Conservation (phyloP, 305 asterid species). For the Ilex paraguariensis region DNA sequence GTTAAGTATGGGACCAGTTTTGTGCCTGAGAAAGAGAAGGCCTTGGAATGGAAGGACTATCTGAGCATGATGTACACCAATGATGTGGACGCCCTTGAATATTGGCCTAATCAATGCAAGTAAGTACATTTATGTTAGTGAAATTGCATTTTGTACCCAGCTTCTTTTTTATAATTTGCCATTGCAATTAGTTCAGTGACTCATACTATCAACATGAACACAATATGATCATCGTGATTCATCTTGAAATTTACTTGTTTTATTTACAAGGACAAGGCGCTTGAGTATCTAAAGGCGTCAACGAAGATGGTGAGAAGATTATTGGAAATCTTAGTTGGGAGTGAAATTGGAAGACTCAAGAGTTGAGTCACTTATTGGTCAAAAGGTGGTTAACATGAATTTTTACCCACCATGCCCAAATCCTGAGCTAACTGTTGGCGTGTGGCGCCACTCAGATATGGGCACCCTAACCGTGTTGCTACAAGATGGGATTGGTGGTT, state of each 20-base stretch:
- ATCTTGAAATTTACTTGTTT: no score
- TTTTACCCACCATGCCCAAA: slow-evolving; percentile 32
- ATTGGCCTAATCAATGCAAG: slow-evolving; percentile 33
- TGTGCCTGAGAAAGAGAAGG: slow-evolving; percentile 31
- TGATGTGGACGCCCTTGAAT: slow-evolving; percentile 28
- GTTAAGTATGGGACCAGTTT: slow-evolving; percentile 37
- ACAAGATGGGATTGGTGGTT: slow-evolving; percentile 42
- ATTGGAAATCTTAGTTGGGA: slow-evolving; percentile 21
- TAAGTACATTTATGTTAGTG: slow-evolving; percentile 8
- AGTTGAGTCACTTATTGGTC: slow-evolving; percentile 20
- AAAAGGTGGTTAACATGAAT: slow-evolving; percentile 35
- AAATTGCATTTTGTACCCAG: no score
- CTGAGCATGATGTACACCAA: slow-evolving; percentile 31
- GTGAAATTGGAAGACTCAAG: slow-evolving; percentile 18
- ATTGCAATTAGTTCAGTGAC: no score
- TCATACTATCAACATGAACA: no score
- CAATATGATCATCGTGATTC: no score
- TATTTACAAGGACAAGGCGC: slow-evolving; percentile 19
- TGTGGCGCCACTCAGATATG: slow-evolving; percentile 31
- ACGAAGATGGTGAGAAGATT: slow-evolving; percentile 23
- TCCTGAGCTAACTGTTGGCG: slow-evolving; percentile 36
- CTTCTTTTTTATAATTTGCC: no score
- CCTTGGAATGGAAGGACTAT: slow-evolving; percentile 45
- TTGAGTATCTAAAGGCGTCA: slow-evolving; percentile 28
- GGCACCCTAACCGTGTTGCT: slow-evolving; percentile 29